Base-by-base conservation (phyloP, 257 asterid species). In the Gentiana dahurica region DNA sequence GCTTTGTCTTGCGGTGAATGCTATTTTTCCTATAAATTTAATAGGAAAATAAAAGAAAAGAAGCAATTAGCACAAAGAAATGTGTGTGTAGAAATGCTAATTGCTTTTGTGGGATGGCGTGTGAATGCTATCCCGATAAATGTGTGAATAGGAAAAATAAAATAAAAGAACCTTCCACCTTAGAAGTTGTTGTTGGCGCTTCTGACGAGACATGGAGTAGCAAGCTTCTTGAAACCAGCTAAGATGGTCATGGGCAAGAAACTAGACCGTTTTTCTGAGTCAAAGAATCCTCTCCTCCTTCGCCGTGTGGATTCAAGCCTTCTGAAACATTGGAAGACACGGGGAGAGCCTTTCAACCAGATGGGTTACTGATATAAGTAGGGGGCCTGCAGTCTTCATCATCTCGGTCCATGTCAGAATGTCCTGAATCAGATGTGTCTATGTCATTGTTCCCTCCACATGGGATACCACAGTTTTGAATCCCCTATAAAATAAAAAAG, bases 171-270 rank as follows among this genome's bases (percentile, higher is more conserved):
- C n/a, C n/a, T n/a, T n/a, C n/a, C n/a, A n/a, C n/a, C n/a, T n/a
- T n/a, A n/a, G n/a, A n/a, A n/a, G n/a, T n/a, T n/a, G n/a, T n/a
- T n/a, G n/a, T n/a, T n/a, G n/a, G n/a, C n/a, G n/a, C n/a, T n/a
- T n/a, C n/a, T n/a, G n/a, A n/a, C n/a, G n/a, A n/a, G n/a, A n/a
- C n/a, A n/a, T n/a, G n/a, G n/a, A n/a, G n/a, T n/a, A n/a, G n/a
- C n/a, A n/a, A n/a, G n/a, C n/a, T n/a, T n/a, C n/a, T n/a, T n/a
- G n/a, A n/a, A n/a, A n/a, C n/a, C n/a, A n/a, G n/a, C n/a, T n/a
- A n/a, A n/a, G n/a, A n/a, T n/a, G n/a, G n/a, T n/a, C 99, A 92
- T 1, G 91, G 49, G 76, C 97, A 91, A 57, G 95, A 92, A n/a
- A 55, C 55, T 24, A 43, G 63, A 12, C 12, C 60, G 36, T 12